Evolutionary conservation across 179 eudicot species (phyloP).

Genomic region (Silene noctiflora): DNA sequence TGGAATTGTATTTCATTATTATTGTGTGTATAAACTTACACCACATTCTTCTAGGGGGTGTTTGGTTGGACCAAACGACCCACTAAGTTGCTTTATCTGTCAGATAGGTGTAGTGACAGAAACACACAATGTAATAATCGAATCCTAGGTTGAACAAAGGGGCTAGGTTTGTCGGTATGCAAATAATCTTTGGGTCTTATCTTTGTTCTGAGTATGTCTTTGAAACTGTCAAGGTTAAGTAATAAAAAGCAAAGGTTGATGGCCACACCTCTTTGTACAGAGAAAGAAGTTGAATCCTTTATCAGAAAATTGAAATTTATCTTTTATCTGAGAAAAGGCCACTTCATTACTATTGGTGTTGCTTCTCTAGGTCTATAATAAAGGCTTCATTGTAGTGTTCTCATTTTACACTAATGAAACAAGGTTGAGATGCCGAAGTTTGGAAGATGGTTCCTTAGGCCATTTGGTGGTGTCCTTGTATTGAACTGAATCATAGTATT

Average conservation of each 20-base stretch:
- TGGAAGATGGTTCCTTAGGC: background rate
- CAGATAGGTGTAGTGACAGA: background rate
- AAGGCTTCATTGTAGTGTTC: slow-evolving; percentile 1
- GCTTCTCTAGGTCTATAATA: background rate
- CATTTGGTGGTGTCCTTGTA: background rate
- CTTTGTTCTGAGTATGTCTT: too few relatives aligned
- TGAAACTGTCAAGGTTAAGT: too few relatives aligned
- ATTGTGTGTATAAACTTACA: background rate
- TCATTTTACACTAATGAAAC: background rate
- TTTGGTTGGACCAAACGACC: too few relatives aligned
- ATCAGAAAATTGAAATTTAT: background rate
- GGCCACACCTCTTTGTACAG: too few relatives aligned
- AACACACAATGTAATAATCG: background rate
- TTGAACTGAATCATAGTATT: background rate
- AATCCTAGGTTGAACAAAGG: too few relatives aligned
- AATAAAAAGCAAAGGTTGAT: too few relatives aligned
- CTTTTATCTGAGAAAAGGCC: background rate
- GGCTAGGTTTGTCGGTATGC: too few relatives aligned
- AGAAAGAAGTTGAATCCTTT: too few relatives aligned
- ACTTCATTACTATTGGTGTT: background rate
- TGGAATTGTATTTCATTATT: background rate
- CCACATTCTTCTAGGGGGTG: background rate
- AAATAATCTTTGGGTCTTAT: too few relatives aligned
- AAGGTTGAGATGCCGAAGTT: background rate
- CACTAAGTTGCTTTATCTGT: background rate